Evolutionary conservation across 495 filamentous ascomycete species (phyloP).

Genomic region (Tuber melanosporum): DNA sequence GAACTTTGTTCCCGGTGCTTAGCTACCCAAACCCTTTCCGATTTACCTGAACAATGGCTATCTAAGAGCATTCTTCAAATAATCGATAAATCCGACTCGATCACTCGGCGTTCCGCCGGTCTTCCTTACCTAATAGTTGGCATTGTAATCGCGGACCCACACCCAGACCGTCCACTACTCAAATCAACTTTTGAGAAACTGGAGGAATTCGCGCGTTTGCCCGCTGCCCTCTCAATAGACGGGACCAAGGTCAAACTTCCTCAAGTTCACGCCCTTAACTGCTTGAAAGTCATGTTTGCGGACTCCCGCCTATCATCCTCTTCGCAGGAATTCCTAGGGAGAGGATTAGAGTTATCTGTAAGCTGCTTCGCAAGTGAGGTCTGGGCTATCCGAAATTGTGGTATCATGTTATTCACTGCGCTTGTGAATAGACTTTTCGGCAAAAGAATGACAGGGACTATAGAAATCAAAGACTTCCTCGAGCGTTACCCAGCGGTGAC

Average conservation of each 20-base stretch:
- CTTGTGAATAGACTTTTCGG: conserved; percentile 70
- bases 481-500: conserved; percentile 66
- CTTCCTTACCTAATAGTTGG: conserved; percentile 78
- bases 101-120: conserved; percentile 88
- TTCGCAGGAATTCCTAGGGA: conserved; percentile 63
- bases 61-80: conserved; percentile 13
- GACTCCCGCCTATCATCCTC: conserved; percentile 60
- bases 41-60: conserved; percentile 42
- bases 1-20: conserved; percentile 62
- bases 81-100: conserved; percentile 40
- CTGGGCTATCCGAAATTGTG: conserved; percentile 91
- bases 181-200: conserved; percentile 41
- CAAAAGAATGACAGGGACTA: conserved; percentile 52
- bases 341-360: conserved; percentile 67
- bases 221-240: conserved; percentile 45
- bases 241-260: conserved; percentile 58
- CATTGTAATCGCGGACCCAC: conserved; percentile 57
- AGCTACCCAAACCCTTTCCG: conserved; percentile 47
- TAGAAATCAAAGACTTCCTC: conserved; percentile 53
- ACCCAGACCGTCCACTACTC: conserved; percentile 51
- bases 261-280: conserved; percentile 92
- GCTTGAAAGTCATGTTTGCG: conserved; percentile 77
- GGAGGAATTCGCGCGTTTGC: conserved; percentile 51
- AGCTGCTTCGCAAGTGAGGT: conserved; percentile 59
- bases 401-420: conserved; percentile 78